A percentile compares a stretch with the other conserved stretches of the same genome.
Evolutionary conservation across 1,284 basidiomycete genomes (phyloP).

Genomic region (Fomitopsis schrenkii): DNA sequence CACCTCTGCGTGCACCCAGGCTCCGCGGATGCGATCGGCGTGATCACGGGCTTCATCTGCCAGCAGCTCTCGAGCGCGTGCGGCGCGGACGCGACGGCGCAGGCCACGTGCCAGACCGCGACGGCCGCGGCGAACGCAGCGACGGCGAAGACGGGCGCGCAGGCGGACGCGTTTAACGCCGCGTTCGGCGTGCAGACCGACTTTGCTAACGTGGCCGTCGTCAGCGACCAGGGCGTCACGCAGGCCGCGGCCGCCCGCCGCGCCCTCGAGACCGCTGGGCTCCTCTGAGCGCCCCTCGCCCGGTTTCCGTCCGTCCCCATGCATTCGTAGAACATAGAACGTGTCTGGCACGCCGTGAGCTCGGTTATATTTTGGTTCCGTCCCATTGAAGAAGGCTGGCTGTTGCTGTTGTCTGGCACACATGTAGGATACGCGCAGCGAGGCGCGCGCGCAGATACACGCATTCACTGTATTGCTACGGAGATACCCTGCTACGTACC

Average conservation of each 20-base stretch:
- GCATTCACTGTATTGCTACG: neutral
- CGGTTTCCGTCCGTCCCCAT: neutral
- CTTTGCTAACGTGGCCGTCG: constrained; percentile 22
- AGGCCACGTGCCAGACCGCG: constrained; percentile 42
- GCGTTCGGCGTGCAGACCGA: constrained; percentile 43
- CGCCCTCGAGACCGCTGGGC: neutral
- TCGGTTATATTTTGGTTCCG: neutral
- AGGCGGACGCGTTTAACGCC: constrained; percentile 58
- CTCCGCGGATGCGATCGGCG: constrained; percentile 48
- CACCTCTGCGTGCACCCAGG: constrained; percentile 21
- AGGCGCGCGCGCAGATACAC: neutral
- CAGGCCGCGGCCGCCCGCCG: neutral
- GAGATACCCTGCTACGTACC: constrained; percentile 1
- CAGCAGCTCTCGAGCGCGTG: constrained; percentile 49
- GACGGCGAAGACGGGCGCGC: constrained; percentile 42
- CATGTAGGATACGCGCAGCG: neutral
- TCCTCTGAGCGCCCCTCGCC: neutral
- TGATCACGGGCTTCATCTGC: constrained; percentile 54
- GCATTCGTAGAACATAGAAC: neutral
- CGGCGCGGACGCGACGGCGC: constrained; percentile 49
- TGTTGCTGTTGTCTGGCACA: neutral
- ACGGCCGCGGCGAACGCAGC: constrained; percentile 38
- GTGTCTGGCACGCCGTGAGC: neutral
- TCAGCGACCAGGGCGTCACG: constrained; percentile 24
- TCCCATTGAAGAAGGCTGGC: neutral